Percentiles rank a stretch among this genome's conserved stretches.
These are phyloP conservation scores for Cutaneotrichosporon daszewskae DNA, from an alignment of 1,284 basidiomycete species.

Conservation along the genomic window DNA sequence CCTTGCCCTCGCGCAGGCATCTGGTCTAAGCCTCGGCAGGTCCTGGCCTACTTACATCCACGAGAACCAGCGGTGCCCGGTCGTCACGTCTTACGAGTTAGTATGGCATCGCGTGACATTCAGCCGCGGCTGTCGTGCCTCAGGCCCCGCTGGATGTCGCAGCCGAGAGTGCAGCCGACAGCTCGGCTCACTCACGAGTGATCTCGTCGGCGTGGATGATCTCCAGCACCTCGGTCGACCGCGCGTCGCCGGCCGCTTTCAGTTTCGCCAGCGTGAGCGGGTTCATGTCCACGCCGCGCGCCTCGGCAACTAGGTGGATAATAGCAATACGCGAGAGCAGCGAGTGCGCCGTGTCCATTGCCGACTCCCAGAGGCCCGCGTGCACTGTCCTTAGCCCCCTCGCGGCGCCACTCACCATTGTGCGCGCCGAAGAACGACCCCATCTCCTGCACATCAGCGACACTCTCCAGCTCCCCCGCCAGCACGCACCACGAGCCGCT, in stretches of 20 bases:
- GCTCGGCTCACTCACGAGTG: constrained; percentile 48
- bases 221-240: constrained; percentile 66
- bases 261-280: constrained; percentile 77
- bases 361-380: constrained; percentile 76
- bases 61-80: constrained; percentile 78
- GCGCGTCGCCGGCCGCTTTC: constrained; percentile 60
- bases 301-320: constrained; percentile 85
- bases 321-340: constrained; percentile 73
- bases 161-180: background rate
- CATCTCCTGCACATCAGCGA: constrained; percentile 50
- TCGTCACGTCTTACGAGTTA: constrained; percentile 57
- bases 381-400: constrained; percentile 53
- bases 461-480: background rate
- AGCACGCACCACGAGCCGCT: constrained; percentile 49
- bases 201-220: constrained; percentile 80
- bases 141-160: background rate
- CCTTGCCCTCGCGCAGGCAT: constrained; percentile 59
- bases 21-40: constrained; percentile 9
- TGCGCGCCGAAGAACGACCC: constrained; percentile 65
- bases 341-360: constrained; percentile 64
- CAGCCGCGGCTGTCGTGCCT: background rate
- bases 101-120: too few species aligned
- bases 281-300: constrained; percentile 79
- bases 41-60: constrained; percentile 52
- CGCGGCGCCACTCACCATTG: constrained; percentile 17